A percentile compares a stretch with the other conserved stretches of the same genome.
Evolutionary conservation across 2,329 filamentous ascomycete species (phyloP).

Genomic region (Leptographium lundbergii): DNA sequence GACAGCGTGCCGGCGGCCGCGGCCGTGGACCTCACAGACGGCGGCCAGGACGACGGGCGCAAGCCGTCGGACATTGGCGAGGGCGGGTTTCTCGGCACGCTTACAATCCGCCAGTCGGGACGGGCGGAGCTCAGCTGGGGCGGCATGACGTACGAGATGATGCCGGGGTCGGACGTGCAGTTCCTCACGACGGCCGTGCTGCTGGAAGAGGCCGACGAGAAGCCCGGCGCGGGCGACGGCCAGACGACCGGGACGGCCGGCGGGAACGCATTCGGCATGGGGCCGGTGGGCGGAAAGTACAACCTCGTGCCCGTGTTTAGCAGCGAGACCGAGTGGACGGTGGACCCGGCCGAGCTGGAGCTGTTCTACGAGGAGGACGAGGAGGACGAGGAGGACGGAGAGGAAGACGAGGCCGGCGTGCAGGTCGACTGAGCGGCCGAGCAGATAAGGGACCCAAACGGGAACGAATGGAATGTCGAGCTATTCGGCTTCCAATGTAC

Average conservation of each 20-base stretch:
- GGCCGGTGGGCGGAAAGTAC: constrained; percentile 50
- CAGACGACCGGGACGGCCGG: neutral
- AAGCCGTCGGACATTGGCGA: constrained; percentile 13
- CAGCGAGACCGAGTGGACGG: constrained; percentile 43
- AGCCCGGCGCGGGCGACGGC: constrained; percentile 23
- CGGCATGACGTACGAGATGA: constrained; percentile 41
- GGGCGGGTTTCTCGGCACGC: constrained; percentile 46
- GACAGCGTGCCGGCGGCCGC: constrained; percentile 18
- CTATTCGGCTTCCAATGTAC: neutral
- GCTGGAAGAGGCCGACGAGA: constrained; percentile 43
- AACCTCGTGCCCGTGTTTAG: constrained; percentile 45
- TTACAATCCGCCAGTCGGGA: constrained; percentile 49
- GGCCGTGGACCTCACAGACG: constrained; percentile 32
- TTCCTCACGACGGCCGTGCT: constrained; percentile 49
- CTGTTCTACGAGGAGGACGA: neutral
- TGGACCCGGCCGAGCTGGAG: constrained; percentile 8
- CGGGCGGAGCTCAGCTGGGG: constrained; percentile 52
- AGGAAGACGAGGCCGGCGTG: neutral
- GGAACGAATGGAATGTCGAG: no score
- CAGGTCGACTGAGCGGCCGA: neutral
- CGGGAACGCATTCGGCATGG: constrained; percentile 47
- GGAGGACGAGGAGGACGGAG: neutral
- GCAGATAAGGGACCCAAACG: no score
- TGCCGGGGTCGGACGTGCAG: constrained; percentile 34
- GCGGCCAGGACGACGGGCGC: constrained; percentile 17